phyloP scores from a whole-genome alignment of 148 eudicot genomes.

The Amaranthus cruentus region DNA sequence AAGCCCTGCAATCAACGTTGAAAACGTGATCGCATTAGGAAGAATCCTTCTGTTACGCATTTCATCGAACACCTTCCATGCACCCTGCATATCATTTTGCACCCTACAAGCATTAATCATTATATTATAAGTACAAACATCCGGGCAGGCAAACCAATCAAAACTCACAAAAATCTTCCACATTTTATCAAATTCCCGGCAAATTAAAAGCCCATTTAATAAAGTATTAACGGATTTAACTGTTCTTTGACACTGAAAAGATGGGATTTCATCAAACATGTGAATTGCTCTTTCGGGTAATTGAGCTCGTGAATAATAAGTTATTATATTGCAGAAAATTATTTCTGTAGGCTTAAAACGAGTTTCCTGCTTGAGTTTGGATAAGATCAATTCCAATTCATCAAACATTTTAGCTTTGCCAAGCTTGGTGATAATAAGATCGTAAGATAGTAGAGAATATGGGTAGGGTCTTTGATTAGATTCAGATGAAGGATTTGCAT shows the following conservation, averaged over 20 bases:
- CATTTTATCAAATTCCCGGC: constrained; percentile 46
- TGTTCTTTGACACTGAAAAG: constrained; percentile 50
- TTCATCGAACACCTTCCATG: constrained; percentile 67
- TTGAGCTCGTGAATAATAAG: constrained; percentile 44
- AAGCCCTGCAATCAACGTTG: constrained; percentile 56
- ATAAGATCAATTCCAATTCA: constrained; percentile 51
- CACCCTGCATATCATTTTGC: constrained; percentile 43
- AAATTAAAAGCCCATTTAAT: constrained; percentile 45
- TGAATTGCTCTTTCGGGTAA: constrained; percentile 43
- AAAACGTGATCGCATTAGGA: constrained; percentile 58
- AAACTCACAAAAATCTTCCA: constrained; percentile 35
- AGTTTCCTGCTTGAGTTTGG: constrained; percentile 47
- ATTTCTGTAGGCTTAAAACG: constrained; percentile 51
- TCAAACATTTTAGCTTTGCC: constrained; percentile 69
- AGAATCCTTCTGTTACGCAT: constrained; percentile 45
- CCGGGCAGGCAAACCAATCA: constrained; percentile 41
- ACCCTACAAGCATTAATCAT: constrained; percentile 50
- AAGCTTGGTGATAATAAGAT: constrained; percentile 72
- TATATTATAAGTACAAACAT: constrained; percentile 65
- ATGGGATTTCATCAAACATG: constrained; percentile 49
- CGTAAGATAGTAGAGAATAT: constrained; percentile 60
- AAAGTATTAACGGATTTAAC: constrained; percentile 63
- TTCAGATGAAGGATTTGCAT: constrained; percentile 12
- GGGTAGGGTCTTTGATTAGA: constrained; percentile 40
- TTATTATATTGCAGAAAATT: constrained; percentile 63